phyloP scores from a whole-genome alignment of 2,329 filamentous ascomycete species.

The Uncinocarpus reesii region DNA sequence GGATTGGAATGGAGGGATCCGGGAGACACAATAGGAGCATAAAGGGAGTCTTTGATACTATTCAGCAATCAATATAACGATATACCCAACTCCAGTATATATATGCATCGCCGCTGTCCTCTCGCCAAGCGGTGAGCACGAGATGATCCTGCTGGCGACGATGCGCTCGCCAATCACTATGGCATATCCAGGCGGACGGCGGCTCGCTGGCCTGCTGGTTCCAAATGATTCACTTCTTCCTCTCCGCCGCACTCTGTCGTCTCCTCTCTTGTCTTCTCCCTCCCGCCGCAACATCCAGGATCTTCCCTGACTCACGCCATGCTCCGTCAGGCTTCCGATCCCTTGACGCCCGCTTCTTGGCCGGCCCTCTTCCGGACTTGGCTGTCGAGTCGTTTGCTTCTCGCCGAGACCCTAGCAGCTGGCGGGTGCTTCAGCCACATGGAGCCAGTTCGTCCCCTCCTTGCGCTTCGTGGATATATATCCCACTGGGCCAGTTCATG shows the following conservation, averaged over 20 bases:
- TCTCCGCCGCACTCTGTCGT: background rate
- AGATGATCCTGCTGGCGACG: background rate
- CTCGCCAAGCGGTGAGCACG: background rate
- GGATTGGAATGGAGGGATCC: too few relatives aligned
- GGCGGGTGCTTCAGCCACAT: conserved; percentile 16
- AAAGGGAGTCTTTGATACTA: too few relatives aligned
- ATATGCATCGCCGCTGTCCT: too few relatives aligned
- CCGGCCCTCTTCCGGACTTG: conserved; percentile 11
- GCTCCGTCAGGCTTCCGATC: background rate
- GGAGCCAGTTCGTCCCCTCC: background rate
- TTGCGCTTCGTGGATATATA: background rate
- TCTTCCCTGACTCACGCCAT: conserved; percentile 1
- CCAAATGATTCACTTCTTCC: background rate
- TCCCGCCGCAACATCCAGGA: background rate
- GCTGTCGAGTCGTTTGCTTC: conserved; percentile 9
- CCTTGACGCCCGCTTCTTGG: conserved; percentile 10
- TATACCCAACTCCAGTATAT: too few relatives aligned
- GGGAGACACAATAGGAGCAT: too few relatives aligned
- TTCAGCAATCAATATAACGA: too few relatives aligned
- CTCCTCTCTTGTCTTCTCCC: background rate
- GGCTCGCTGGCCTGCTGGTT: background rate
- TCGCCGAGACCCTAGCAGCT: conserved; percentile 15
- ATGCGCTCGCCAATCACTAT: background rate
- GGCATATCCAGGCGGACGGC: background rate
- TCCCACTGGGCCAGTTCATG: too few relatives aligned